Evolutionary conservation across 805 yeast species (phyloP), one percentile per base, ranked within the genome.

Genomic region (Teunomyces stri): DNA sequence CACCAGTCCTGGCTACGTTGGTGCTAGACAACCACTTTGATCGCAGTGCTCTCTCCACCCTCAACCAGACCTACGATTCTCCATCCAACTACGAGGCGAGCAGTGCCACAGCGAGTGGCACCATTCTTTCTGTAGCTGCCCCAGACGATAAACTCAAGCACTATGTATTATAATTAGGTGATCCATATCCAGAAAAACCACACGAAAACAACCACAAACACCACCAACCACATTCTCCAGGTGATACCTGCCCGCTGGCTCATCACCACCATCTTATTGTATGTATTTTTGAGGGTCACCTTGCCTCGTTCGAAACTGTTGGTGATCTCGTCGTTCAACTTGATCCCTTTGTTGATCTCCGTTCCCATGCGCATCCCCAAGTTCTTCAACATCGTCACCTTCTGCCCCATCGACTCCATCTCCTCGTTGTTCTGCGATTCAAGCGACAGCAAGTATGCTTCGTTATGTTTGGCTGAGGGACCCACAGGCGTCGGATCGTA

Each of bases 151-250:
- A 35, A 34, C 33, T 45, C 18, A 43, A 47, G 29, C 40, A 33
- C 6, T 46, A 46, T 46, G 30, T 46, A 35, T 25, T 27, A 44
- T 44, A 21, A 20, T 48, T 58, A 62, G 40, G 58, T 56, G 37
- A 70, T 44, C 78, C 78, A 73, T 21, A 72, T 69, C 61, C 69
- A 72, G 55, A 69, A 65, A 50, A 73, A 73, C 66, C 69, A 70
- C 38, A 66, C 31, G 42, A 64, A 57, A 22, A 72, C 72, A 16
- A 69, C 37, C 30, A 52, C 42, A 54, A 73, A 72, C 49, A 73
- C 75, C 28, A 56, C 53, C 36, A 71, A 56, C 78, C 78, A 73
- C 74, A 70, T 68, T 44, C 64, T 59, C 72, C 76, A 73, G 38
- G 69, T 61, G 40, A 73, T 70, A 2, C 78, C 78, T 11, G 77